phyloP scores from a whole-genome alignment of 1,139 yeast genomes.

The Debaryomyces fabryi region DNA sequence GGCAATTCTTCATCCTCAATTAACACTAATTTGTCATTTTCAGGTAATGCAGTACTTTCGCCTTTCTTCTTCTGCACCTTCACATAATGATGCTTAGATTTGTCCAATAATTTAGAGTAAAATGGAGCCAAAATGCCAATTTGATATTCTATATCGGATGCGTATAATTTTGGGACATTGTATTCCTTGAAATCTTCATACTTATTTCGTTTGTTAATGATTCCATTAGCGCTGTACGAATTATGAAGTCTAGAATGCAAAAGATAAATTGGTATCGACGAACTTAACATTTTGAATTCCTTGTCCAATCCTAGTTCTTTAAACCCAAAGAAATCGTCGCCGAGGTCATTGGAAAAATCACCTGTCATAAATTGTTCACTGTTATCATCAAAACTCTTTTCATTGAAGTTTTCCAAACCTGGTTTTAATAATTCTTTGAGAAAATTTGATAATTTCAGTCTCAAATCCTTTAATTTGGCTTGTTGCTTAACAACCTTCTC shows the following conservation, averaged over 20 bases:
- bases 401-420: constrained; percentile 72
- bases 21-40: constrained; percentile 44
- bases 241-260: constrained; percentile 76
- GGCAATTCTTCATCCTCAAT: constrained; percentile 85
- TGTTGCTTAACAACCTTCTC: constrained; percentile 75
- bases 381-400: constrained; percentile 80
- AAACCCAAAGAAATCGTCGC: constrained; percentile 97
- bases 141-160: constrained; percentile 54
- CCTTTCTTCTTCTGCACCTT: constrained; percentile 60
- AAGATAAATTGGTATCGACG: constrained; percentile 87
- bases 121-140: constrained; percentile 65
- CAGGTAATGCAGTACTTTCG: constrained; percentile 48
- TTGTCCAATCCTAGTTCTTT: constrained; percentile 90
- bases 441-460: constrained; percentile 67
- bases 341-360: constrained; percentile 88
- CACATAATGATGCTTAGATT: constrained; percentile 49
- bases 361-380: constrained; percentile 95
- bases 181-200: constrained; percentile 65
- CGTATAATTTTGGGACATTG: constrained; percentile 49
- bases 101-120: constrained; percentile 52
- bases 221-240: constrained; percentile 46
- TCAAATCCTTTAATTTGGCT: constrained; percentile 67
- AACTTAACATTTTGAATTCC: constrained; percentile 84
- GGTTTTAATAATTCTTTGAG: constrained; percentile 85
- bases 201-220: constrained; percentile 50